Conservation (phyloP, 1,284 basidiomycete genomes). For the Hortiboletus rubellus region DNA sequence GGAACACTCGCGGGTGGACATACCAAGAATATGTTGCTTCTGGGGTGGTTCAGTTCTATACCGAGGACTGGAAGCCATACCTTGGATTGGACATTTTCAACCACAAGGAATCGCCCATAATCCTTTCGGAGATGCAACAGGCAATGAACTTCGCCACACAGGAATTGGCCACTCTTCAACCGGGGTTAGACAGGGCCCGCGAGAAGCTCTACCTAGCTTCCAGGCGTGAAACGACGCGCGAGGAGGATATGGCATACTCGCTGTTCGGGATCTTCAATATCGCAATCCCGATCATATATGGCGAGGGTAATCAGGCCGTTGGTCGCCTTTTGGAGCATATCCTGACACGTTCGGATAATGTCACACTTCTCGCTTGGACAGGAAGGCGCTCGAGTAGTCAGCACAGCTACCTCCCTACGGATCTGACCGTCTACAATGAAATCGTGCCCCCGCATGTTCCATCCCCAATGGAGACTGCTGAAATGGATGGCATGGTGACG, state of each 20-base stretch:
- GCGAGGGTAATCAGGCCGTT: slow-evolving; percentile 8
- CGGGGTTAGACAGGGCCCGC: slow-evolving; percentile 2
- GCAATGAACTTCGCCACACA: not conserved
- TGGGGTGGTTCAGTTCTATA: slow-evolving; percentile 7
- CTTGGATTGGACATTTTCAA: slow-evolving; percentile 3
- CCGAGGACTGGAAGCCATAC: slow-evolving; percentile 19
- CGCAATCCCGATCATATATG: slow-evolving; percentile 5
- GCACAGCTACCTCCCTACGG: slow-evolving; percentile 2
- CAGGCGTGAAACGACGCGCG: slow-evolving; percentile 3
- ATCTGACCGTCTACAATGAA: too few relatives aligned
- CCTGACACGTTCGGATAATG: slow-evolving; percentile 7
- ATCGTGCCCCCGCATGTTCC: too few relatives aligned
- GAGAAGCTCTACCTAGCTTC: slow-evolving; percentile 16
- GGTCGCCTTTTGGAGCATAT: slow-evolving; percentile 17
- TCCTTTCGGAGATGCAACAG: slow-evolving; percentile 9
- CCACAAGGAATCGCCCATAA: slow-evolving; percentile 5
- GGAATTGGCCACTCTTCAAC: not conserved
- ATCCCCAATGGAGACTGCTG: too few relatives aligned
- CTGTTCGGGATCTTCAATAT: slow-evolving; percentile 15
- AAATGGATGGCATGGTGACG: too few relatives aligned
- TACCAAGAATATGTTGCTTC: slow-evolving; percentile 16
- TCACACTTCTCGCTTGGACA: slow-evolving; percentile 17
- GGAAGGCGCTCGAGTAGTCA: not conserved
- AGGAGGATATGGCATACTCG: slow-evolving; percentile 17
- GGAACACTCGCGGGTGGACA: slow-evolving; percentile 12